Evolutionary conservation across 2,329 filamentous ascomycete species (phyloP).

Genomic region (Aspergillus calidoustus): DNA sequence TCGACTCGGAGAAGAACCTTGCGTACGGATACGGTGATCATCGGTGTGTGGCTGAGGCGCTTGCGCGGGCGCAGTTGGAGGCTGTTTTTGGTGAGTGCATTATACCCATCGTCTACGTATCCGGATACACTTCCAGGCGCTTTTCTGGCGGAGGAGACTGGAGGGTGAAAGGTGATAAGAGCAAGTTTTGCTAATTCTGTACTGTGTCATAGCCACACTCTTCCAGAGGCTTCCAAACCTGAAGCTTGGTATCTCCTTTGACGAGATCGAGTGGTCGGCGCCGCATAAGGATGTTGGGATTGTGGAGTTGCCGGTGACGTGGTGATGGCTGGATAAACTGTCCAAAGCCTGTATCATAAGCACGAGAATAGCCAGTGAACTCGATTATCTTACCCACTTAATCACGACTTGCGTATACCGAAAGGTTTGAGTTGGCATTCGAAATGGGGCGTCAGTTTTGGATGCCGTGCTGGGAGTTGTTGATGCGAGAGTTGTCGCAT

Average conservation of each 20-base stretch:
- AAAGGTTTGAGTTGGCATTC: too few species aligned
- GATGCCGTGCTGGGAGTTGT: too few species aligned
- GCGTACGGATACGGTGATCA: conserved; percentile 8
- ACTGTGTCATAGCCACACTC: neutral
- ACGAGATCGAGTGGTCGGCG: conserved; percentile 3
- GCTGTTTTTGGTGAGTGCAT: conserved; percentile 2
- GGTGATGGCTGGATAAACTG: neutral
- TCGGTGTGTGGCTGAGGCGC: neutral
- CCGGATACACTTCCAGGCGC: too few species aligned
- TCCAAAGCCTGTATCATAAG: too few species aligned
- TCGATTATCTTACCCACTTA: too few species aligned
- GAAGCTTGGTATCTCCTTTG: neutral
- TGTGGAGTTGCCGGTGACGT: conserved; percentile 1
- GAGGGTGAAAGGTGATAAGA: neutral
- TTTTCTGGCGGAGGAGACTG: too few species aligned
- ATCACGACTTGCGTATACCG: too few species aligned
- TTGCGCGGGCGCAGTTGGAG: neutral
- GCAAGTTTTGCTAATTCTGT: neutral
- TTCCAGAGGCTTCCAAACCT: conserved; percentile 12
- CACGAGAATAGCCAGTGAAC: too few species aligned
- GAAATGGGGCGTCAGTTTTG: too few species aligned
- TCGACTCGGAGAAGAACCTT: conserved; percentile 4
- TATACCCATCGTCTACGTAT: neutral
- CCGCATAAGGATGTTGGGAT: conserved; percentile 8
- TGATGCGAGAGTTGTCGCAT: too few species aligned